These are phyloP conservation scores for Lycium barbarum DNA, from an alignment of 257 asterid genomes.

Conservation along the genomic window DNA sequence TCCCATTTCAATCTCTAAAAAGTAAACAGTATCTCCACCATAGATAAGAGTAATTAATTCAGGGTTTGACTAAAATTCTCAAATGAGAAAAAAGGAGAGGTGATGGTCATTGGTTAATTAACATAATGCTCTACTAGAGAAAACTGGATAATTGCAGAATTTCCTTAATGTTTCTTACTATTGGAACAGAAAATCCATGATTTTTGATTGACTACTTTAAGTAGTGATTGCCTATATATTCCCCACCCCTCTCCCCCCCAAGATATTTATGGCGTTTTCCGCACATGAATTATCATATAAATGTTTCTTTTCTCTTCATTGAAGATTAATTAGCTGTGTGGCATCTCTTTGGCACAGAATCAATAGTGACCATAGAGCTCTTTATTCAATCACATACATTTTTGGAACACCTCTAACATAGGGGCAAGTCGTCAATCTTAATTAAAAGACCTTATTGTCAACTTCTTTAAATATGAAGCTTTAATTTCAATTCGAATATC, in stretches of 20 bases:
- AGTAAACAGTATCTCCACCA: conserved; percentile 10
- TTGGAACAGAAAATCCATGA: neutral
- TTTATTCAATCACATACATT: neutral
- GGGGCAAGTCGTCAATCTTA: neutral
- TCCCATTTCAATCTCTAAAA: neutral
- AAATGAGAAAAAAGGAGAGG: neutral
- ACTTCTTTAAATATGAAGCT: too few relatives aligned
- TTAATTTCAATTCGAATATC: neutral
- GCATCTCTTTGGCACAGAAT: neutral
- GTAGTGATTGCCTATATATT: neutral
- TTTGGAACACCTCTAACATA: neutral
- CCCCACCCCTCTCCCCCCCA: neutral
- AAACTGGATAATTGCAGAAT: neutral
- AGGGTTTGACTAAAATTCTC: neutral
- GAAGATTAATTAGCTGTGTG: neutral
- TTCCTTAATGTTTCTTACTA: conserved; percentile 3
- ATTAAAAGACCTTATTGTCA: neutral
- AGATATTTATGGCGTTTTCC: conserved; percentile 20
- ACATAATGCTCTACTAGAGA: neutral
- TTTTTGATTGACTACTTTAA: neutral
- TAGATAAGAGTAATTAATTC: neutral
- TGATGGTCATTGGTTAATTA: conserved; percentile 1
- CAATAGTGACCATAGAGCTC: neutral
- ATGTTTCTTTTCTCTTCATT: neutral
- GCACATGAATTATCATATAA: neutral